These are phyloP conservation scores for Lepidopterella palustris DNA, from an alignment of 495 filamentous ascomycete species.

Conservation along the genomic window DNA sequence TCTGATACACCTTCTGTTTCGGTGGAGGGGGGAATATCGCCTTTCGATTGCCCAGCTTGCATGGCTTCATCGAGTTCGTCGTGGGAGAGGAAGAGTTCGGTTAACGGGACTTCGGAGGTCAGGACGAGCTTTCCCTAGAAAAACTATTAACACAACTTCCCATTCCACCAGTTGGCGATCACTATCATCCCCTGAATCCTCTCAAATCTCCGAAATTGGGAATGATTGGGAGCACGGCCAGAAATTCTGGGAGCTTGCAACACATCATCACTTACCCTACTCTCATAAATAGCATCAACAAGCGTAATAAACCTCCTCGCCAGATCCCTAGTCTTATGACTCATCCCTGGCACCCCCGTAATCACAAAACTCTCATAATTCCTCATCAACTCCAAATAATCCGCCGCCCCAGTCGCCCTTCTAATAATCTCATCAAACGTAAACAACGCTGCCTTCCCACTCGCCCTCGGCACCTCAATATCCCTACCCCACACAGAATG, in stretches of 20 bases:
- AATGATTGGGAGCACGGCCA: background rate
- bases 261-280: constrained; percentile 51
- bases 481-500: constrained; percentile 94
- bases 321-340: constrained; percentile 72
- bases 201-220: too few species aligned
- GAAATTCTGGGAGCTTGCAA: too few species aligned
- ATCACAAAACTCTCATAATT: constrained; percentile 89
- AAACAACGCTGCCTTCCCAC: constrained; percentile 82
- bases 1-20: constrained; percentile 62
- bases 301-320: constrained; percentile 95
- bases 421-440: constrained; percentile 87
- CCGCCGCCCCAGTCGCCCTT: constrained; percentile 78
- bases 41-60: constrained; percentile 31
- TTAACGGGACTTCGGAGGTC: constrained; percentile 76
- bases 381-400: constrained; percentile 88
- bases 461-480: constrained; percentile 78
- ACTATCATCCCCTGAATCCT: too few species aligned
- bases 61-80: constrained; percentile 60
- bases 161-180: background rate
- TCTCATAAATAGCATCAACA: constrained; percentile 90
- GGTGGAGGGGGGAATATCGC: constrained; percentile 33
- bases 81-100: constrained; percentile 81
- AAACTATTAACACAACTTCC: constrained; percentile 11
- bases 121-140: constrained; percentile 86
- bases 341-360: constrained; percentile 90